Base-by-base conservation (phyloP, 192 early-diverging fungal genomes). In the Entomortierella lignicola region DNA sequence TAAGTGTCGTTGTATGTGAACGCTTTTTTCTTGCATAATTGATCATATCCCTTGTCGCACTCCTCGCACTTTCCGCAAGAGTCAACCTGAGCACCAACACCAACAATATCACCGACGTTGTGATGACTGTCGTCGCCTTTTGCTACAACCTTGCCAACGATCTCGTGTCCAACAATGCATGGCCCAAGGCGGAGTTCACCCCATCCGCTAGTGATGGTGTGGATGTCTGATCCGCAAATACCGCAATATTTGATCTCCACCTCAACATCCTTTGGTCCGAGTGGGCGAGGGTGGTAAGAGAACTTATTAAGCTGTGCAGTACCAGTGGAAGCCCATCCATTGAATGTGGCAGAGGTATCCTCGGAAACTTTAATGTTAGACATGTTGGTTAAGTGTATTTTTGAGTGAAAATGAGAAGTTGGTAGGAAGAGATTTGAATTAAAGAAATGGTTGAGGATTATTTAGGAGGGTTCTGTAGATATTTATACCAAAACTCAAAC, bases 201-300 rank as follows among this genome's bases (percentile, higher is more conserved):
- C 89, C 92, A 91, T 63, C 87, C 92, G 10, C 83, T 74, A 63
- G 85, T 86, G 52, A 88, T 60, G 42, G 85, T 89, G 82, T 96
- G 93, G 43, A 94, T 67, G 71, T 96, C 94, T 7, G 91, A 88
- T 42, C 86, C 89, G 63, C 94, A 95, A 59, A 93, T 90, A 63
- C 93, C 92, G 60, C 90, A 91, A 82, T 91, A 86, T 27, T 60
- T 43, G 37, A 88, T 81, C 13, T 72, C 61, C 12, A 88, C 65
- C 59, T 88, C 87, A 26, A 86, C 82, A 52, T 88, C 85, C 63
- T 85, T 69, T 23, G 66, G 62, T 2, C 80, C 66, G 11, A 87
- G 61, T 0, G 71, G 60, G 4, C 80, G 69, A 37, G 86, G 80
- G 0, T 61, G 67, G 55, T 81, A 87, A 10, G 64, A 60, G 5